A percentile compares a stretch with the other conserved stretches of the same genome.
These are phyloP conservation scores for Xylaria nigripes DNA, from an alignment of 495 filamentous ascomycete genomes.

Conservation along the genomic window DNA sequence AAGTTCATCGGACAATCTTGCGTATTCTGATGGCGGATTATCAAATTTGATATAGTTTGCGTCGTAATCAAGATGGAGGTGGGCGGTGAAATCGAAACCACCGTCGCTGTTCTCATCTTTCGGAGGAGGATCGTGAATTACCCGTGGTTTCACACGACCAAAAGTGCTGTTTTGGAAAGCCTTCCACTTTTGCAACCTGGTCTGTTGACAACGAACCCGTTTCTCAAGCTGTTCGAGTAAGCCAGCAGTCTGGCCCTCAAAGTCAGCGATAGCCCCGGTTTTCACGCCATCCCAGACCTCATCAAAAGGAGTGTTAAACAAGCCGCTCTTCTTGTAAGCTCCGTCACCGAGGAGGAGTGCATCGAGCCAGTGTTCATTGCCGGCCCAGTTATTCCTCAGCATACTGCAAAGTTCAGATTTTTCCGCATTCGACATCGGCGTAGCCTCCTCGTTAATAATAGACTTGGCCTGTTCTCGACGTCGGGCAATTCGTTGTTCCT, in stretches of 20 bases:
- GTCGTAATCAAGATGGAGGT: slow-evolving; percentile 31
- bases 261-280: slow-evolving; percentile 43
- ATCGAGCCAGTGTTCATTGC: slow-evolving; percentile 60
- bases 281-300: slow-evolving; percentile 57
- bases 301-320: slow-evolving; percentile 57
- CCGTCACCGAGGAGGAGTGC: slow-evolving; percentile 57
- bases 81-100: slow-evolving; percentile 41
- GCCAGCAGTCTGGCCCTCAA: slow-evolving; percentile 37
- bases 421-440: slow-evolving; percentile 29
- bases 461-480: slow-evolving; percentile 36
- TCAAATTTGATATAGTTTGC: slow-evolving; percentile 1
- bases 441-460: slow-evolving; percentile 7
- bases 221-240: slow-evolving; percentile 55
- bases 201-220: slow-evolving; percentile 52
- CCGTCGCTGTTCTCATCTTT: slow-evolving; percentile 22
- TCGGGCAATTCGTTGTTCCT: slow-evolving; percentile 33
- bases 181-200: slow-evolving; percentile 62
- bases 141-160: slow-evolving; percentile 21
- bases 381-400: slow-evolving; percentile 65
- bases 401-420: slow-evolving; percentile 40
- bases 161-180: slow-evolving; percentile 51
- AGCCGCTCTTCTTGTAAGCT: slow-evolving; percentile 47
- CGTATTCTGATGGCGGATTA: slow-evolving; percentile 33
- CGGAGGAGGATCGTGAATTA: slow-evolving; percentile 2
- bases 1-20: slow-evolving; percentile 34